Evolutionary conservation across 139 green algal genomes (phyloP), one percentile per base, ranked within the genome.

Genomic region (Tetraselmis striata): DNA sequence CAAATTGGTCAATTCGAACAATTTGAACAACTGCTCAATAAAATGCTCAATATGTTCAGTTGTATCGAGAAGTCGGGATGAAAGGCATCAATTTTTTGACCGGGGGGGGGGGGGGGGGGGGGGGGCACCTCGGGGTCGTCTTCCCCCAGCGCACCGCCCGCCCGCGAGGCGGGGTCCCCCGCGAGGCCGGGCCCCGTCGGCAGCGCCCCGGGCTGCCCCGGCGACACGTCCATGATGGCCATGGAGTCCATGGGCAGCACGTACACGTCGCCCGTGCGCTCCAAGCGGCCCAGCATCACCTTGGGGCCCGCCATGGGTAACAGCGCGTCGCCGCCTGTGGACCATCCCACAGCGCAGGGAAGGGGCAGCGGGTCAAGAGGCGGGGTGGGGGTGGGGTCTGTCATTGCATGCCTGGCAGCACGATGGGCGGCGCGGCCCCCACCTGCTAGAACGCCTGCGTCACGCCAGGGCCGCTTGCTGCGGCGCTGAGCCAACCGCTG

Each of bases 211-310:
- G 5, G 18, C 45, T 67, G 5, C 11, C 18, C 45, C 45, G 45
- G 45, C 45, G 45, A 67, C 11, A 67, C 45, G 45, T 67, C 45
- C 45, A 67, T 67, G 5, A 67, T 67, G 45, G 18, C 45, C 45
- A 67, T 67, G 11, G 45, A 25, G 5, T 67, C 45, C 45, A 67
- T 67, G 31, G 90, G 90, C 75, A 96, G 59, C 26, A 85, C 92
- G 76, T 92, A 94, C 80, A 92, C 59, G n/a, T n/a, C n/a, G n/a
- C n/a, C n/a, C 67, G 83, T 91, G 31, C 84, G 75, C 32, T 81
- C 78, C 30, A 89, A 78, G 0, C 30, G 58, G n/a, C 83, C 82
- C 27, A 87, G 2, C 59, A 87, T 25, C 29, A 81, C 81, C 0
- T n/a, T 76, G 29, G 81, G 5, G 30, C 28, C 67, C 27, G 77